Evolutionary conservation across 176 grass and related monocot species (phyloP), one percentile per base, ranked within the genome.

Genomic region (Phyllostachys edulis): DNA sequence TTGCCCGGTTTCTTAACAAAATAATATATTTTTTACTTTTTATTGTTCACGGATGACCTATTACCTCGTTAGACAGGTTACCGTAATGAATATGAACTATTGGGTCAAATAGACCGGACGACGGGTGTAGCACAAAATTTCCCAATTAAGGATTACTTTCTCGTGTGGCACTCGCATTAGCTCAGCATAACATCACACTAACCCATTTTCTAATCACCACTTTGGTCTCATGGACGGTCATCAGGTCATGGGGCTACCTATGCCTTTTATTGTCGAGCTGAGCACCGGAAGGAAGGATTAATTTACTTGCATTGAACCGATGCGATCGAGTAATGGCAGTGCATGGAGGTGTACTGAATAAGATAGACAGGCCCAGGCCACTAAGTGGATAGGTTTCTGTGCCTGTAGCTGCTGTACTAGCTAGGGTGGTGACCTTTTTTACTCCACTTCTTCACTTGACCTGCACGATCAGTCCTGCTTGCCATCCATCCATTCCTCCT

Each of bases 151-250:
- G 12, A 56, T 9, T 55, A n/a, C 20, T 49, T 21, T 63, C 5
- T 4, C 0, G 2, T n/a, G 14, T 82, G n/a, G 12, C 51, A 21
- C 26, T 42, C 5, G 39, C 67, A 63, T 85, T 80, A 85, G 49
- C n/a, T 89, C 82, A 89, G 62, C 61, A 69, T 80, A n/a, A 11
- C 82, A 62, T 76, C 82, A 80, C 27, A 7, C 8, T 18, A 27
- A 47, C 47, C 74, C 3, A 50, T 67, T 71, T 21, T 16, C 69
- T 85, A 89, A 75, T 68, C 67, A 72, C 60, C 16, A 21, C 16
- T 52, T 51, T 51, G 62, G 15, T 49, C 61, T 20, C 59, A 32
- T n/a, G 38, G 17, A 9, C 20, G 65, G 36, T 69, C 63, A 2
- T 50, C 23, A 16, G 44, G 70, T 51, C 45, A 32, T 32, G 70